Conservation (phyloP, 768 basidiomycete genomes). For the Sporobolomyces roseus region DNA sequence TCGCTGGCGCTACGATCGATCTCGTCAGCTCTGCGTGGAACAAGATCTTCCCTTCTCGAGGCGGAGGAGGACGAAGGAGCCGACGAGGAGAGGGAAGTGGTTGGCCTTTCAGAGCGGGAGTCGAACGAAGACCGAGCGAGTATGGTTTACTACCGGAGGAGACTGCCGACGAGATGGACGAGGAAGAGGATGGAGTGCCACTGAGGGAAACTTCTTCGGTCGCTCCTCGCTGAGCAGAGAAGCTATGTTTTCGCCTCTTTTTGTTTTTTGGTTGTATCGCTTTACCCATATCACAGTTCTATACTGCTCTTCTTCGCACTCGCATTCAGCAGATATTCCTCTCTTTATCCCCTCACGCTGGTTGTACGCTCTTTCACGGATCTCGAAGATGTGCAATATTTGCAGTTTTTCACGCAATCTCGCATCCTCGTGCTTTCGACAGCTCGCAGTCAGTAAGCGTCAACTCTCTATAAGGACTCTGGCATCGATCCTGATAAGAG, state of each 20-base stretch:
- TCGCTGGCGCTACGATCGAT: conserved; percentile 17
- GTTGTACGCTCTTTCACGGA: no score
- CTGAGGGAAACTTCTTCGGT: background rate
- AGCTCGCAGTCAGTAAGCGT: no score
- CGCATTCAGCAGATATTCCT: background rate
- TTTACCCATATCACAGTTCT: background rate
- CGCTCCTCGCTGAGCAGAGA: background rate
- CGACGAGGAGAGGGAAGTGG: background rate
- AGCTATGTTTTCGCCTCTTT: background rate
- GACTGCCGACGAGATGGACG: background rate
- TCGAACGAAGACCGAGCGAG: conserved; percentile 19
- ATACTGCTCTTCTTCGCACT: background rate
- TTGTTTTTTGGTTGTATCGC: background rate
- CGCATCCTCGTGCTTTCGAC: no score
- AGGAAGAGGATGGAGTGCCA: conserved; percentile 10
- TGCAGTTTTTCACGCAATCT: no score
- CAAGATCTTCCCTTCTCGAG: conserved; percentile 1
- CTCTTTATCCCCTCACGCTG: no score
- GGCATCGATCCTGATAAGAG: no score
- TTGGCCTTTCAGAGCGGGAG: background rate
- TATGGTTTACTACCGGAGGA: conserved; percentile 28
- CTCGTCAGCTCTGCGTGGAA: conserved; percentile 10
- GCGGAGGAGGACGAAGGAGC: background rate
- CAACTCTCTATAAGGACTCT: no score
- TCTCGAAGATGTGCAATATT: no score